phyloP scores from a whole-genome alignment of 352 stramenopile genomes.

The Globisporangium cylindrosporum region DNA sequence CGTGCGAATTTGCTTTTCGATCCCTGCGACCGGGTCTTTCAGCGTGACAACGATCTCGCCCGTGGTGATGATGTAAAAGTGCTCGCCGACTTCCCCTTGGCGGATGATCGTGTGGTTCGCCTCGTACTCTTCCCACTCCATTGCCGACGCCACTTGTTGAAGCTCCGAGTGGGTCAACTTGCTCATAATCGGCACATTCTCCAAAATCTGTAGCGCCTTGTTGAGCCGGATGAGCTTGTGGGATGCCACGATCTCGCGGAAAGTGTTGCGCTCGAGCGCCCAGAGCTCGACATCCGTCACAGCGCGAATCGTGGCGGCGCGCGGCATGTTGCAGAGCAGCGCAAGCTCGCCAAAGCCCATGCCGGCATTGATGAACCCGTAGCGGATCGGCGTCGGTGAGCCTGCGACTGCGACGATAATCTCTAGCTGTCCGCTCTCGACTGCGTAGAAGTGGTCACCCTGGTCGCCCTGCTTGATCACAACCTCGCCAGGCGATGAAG shows the following conservation, averaged over 20 bases:
- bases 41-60: conserved; percentile 73
- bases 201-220: conserved; percentile 55
- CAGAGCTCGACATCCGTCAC: conserved; percentile 61
- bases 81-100: conserved; percentile 70
- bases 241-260: conserved; percentile 70
- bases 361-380: conserved; percentile 53
- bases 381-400: conserved; percentile 58
- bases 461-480: conserved; percentile 73
- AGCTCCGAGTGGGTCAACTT: conserved; percentile 65
- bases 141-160: conserved; percentile 66
- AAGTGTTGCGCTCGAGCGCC: conserved; percentile 70
- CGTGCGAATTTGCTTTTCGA: conserved; percentile 36
- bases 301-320: conserved; percentile 90
- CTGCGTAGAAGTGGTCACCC: conserved; percentile 77
- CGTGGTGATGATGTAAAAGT: conserved; percentile 79
- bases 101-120: conserved; percentile 53
- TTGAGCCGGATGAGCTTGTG: conserved; percentile 67
- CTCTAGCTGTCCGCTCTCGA: conserved; percentile 63
- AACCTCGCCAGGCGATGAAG: conserved; percentile 29
- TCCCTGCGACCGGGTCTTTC: conserved; percentile 29
- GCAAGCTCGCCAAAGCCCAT: conserved; percentile 95
- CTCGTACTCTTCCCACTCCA: conserved; percentile 82
- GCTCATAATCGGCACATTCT: conserved; percentile 59
- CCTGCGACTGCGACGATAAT: conserved; percentile 59
- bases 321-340: conserved; percentile 95